Evolutionary conservation across 306 rosid species (phyloP).

Genomic region (Quercus suber): DNA sequence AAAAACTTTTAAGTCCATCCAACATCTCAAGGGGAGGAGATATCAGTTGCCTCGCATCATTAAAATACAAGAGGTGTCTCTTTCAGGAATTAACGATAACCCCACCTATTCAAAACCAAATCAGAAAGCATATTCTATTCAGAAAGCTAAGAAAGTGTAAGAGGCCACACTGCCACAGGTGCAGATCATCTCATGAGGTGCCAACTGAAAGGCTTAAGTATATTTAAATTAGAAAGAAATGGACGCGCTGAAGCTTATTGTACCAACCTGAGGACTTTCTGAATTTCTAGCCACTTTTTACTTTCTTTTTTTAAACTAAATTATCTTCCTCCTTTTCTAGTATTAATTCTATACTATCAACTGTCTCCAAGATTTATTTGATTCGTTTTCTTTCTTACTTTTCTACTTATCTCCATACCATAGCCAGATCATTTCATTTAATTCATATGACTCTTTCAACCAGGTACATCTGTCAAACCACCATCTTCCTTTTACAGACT

Average conservation of each 20-base stretch:
- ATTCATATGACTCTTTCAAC: not conserved
- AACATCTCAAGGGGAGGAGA: conserved; percentile 56
- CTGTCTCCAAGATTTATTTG: not conserved
- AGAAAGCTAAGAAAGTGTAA: not conserved
- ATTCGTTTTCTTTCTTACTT: not conserved
- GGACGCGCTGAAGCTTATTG: conserved; percentile 5
- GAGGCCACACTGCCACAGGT: not conserved
- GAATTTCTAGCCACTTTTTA: not conserved
- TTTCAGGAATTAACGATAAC: conserved; percentile 62
- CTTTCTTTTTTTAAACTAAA: not conserved
- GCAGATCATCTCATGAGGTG: not conserved
- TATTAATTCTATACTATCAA: not conserved
- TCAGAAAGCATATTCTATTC: not conserved
- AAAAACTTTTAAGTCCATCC: conserved; percentile 73
- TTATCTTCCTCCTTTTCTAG: not conserved
- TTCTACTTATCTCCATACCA: not conserved
- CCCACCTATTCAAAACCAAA: conserved; percentile 71
- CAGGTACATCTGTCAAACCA: not conserved
- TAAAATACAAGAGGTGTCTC: conserved; percentile 84
- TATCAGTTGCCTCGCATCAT: conserved; percentile 53
- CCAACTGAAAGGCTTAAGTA: not conserved
- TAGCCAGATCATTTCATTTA: too few species aligned
- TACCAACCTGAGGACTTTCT: not conserved
- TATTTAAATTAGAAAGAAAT: conserved; percentile 5
- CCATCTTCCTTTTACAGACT: not conserved